phyloP scores from a whole-genome alignment of 2,329 filamentous ascomycete species.

The Penicillium sp. region DNA sequence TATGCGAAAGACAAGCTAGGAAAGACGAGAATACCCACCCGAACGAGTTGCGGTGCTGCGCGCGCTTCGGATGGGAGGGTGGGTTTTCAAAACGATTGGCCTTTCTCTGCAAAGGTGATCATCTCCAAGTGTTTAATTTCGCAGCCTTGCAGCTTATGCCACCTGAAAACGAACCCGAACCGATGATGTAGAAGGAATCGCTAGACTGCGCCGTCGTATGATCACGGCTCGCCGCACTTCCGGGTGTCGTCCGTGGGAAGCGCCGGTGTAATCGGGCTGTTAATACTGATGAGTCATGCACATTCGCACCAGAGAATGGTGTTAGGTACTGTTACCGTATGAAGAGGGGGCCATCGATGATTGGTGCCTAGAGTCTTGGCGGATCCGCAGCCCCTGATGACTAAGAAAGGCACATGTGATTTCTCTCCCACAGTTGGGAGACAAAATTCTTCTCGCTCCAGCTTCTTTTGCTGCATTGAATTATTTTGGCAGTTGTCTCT shows the following conservation, averaged over 20 bases:
- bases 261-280: not conserved
- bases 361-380: too few species aligned
- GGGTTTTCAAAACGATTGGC: conserved; percentile 12
- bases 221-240: conserved; percentile 29
- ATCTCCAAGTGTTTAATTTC: conserved; percentile 3
- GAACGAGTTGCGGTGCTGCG: conserved; percentile 4
- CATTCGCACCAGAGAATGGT: not conserved
- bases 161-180: conserved; percentile 1
- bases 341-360: too few species aligned
- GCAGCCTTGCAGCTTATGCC: conserved; percentile 5
- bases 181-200: conserved; percentile 2
- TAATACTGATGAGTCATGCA: not conserved
- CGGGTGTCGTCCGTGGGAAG: conserved; percentile 11
- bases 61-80: conserved; percentile 8
- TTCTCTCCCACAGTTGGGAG: not conserved
- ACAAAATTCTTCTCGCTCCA: not conserved
- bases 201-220: conserved; percentile 25
- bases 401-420: conserved; percentile 6
- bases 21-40: conserved; percentile 11
- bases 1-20: conserved; percentile 8
- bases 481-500: not conserved
- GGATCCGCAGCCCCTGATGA: conserved; percentile 1
- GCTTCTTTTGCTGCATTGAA: not conserved
- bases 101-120: conserved; percentile 10
- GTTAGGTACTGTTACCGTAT: not conserved